Evolutionary conservation across 179 eudicot species (phyloP), one percentile per base, ranked within the genome.

Genomic region (Kewa caespitosa): DNA sequence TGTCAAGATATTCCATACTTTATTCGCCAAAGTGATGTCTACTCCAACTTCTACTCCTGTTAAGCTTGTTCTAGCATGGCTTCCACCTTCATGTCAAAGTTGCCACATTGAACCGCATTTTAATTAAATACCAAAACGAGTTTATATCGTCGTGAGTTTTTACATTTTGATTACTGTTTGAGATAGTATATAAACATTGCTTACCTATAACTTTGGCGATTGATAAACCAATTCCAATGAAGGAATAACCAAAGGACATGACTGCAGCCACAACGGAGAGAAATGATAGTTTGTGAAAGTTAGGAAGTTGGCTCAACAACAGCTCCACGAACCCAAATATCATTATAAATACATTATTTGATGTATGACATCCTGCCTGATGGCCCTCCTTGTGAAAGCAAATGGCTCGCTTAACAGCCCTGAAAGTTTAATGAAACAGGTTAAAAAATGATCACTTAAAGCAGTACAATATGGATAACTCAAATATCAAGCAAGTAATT

Each of bases 231-330:
- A 91, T 85, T 37, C 93, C 97, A 20, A 90, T 90, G 38, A 82
- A 76, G 27, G 97, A 81, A 76, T 88, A 90, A 37, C 83, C 83
- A 61, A 91, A 91, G 2, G 94, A 91, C 90, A 84, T 91, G 25
- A 82, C 48, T 18, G 94, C 86, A 27, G 97, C 90, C 15, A 91
- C 50, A 38, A 86, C 74, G 4, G 97, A 91, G 28, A 90, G 88
- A 33, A 75, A 30, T 1, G 92, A 90, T 11, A 91, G 88, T 76
- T 91, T 70, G 73, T 86, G 89, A 62, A 91, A 88, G 74, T 90
- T 83, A 22, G 85, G 97, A 14, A 90, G 84, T 82, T 91, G 97
- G 82, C 91, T 80, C 23, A 90, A 62, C 41, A 91, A 30, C 17
- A 90, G 55, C 63, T 91, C 80, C 9, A 75, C 32, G 1, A 64